phyloP scores from a whole-genome alignment of 805 yeast species.

The Candida corydali region DNA sequence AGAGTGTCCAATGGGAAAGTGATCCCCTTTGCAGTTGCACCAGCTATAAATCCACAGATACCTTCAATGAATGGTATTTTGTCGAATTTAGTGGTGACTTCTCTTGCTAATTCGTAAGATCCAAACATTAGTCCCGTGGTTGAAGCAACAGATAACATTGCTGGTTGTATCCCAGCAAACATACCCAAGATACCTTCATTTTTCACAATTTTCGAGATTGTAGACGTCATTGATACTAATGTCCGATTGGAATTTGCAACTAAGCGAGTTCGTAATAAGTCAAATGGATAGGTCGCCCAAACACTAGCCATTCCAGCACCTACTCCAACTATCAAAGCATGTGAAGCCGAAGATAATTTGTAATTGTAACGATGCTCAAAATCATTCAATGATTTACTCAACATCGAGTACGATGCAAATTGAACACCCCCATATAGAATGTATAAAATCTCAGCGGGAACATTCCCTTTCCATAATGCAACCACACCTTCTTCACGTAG shows the following conservation, averaged over 20 bases:
- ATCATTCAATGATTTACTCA: slow-evolving; percentile 42
- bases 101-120: slow-evolving; percentile 52
- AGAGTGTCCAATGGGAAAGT: slow-evolving; percentile 87
- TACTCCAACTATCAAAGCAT: slow-evolving; percentile 62
- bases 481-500: slow-evolving; percentile 59
- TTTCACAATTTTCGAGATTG: slow-evolving; percentile 21
- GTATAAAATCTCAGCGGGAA: slow-evolving; percentile 87
- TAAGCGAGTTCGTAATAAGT: slow-evolving; percentile 79
- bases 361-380: slow-evolving; percentile 18
- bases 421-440: slow-evolving; percentile 81
- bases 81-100: slow-evolving; percentile 21
- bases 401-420: slow-evolving; percentile 64
- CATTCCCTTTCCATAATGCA: slow-evolving; percentile 94
- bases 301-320: slow-evolving; percentile 77
- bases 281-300: slow-evolving; percentile 78
- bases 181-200: slow-evolving; percentile 42
- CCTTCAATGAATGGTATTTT: slow-evolving; percentile 45
- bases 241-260: slow-evolving; percentile 53
- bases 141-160: slow-evolving; percentile 61
- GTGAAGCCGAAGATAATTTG: slow-evolving; percentile 31
- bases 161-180: slow-evolving; percentile 47
- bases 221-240: slow-evolving; percentile 34
- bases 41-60: slow-evolving; percentile 71
- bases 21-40: slow-evolving; percentile 63
- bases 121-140: slow-evolving; percentile 75